These are phyloP conservation scores for Zygotorulaspora mrakii DNA, from an alignment of 1,139 yeast species.

Conservation along the genomic window DNA sequence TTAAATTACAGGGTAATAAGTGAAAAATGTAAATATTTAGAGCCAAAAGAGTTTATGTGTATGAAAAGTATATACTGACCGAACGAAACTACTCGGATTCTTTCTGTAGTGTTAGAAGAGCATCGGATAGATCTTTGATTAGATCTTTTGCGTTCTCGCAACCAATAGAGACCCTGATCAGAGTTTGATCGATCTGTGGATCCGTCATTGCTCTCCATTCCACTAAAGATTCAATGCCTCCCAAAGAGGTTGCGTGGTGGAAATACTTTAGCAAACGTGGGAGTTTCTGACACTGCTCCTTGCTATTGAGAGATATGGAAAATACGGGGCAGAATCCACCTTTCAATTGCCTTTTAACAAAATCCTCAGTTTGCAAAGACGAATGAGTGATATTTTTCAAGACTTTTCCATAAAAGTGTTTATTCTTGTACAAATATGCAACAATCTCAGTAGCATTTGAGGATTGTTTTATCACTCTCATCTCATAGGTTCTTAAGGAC, in stretches of 20 bases:
- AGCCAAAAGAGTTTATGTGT: no score
- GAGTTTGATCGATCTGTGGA: constrained; percentile 47
- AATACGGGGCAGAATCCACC: constrained; percentile 74
- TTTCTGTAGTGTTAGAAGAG: constrained; percentile 34
- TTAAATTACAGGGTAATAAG: neutral
- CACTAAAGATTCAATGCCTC: constrained; percentile 87
- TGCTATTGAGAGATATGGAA: constrained; percentile 51
- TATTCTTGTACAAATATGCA: constrained; percentile 50
- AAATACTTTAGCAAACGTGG: constrained; percentile 69
- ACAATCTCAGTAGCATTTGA: constrained; percentile 63
- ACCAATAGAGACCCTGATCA: constrained; percentile 76
- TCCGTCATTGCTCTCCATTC: constrained; percentile 90
- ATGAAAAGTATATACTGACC: no score
- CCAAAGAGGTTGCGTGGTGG: constrained; percentile 88
- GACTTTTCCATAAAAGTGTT: constrained; percentile 41
- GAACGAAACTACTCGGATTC: neutral
- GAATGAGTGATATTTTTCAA: constrained; percentile 62
- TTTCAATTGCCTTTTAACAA: constrained; percentile 59
- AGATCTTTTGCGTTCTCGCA: constrained; percentile 71
- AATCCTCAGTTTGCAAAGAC: constrained; percentile 64
- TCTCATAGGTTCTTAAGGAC: constrained; percentile 72
- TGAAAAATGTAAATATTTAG: neutral
- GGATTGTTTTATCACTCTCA: constrained; percentile 66
- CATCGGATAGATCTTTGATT: constrained; percentile 57
- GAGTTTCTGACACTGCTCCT: constrained; percentile 55